Evolutionary conservation across 768 basidiomycete genomes (phyloP).

Genomic region (Lentinus tigrinus): DNA sequence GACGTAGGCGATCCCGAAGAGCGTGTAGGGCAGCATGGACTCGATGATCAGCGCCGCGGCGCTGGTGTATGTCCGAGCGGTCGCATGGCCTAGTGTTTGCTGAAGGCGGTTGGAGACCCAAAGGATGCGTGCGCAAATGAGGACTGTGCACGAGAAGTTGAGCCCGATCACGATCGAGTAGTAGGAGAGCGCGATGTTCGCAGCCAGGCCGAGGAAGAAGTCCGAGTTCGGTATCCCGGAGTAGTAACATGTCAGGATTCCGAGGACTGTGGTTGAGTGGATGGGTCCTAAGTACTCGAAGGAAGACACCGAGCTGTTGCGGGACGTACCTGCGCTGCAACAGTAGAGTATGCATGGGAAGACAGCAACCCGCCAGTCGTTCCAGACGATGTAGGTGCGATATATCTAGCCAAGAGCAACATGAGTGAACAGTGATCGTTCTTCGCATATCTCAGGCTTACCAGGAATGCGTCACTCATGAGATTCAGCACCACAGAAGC

Average conservation of each 20-base stretch:
- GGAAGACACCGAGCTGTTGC: neutral
- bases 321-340: conserved; percentile 1
- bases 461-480: conserved; percentile 38
- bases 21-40: conserved; percentile 11
- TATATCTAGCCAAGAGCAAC: conserved; percentile 3
- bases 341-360: conserved; percentile 7
- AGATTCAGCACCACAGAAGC: conserved; percentile 21
- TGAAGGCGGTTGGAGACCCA: neutral
- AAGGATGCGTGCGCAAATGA: conserved; percentile 37
- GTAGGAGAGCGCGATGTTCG: conserved; percentile 40
- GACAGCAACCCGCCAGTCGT: neutral
- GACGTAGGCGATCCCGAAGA: conserved; percentile 5
- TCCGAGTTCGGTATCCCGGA: conserved; percentile 37
- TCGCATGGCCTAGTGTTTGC: neutral
- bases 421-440: neutral
- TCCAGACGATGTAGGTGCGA: conserved; percentile 10
- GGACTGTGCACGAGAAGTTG: conserved; percentile 39
- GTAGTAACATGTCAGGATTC: conserved; percentile 38
- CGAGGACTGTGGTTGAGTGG: conserved; percentile 18
- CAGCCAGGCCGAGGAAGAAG: conserved; percentile 37
- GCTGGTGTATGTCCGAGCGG: conserved; percentile 1
- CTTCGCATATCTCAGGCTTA: conserved; percentile 8
- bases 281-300: neutral
- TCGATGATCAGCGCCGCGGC: conserved; percentile 9
- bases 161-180: conserved; percentile 39